Evolutionary conservation across 176 grass and related monocot genomes (phyloP), one percentile per base, ranked within the genome.

Genomic region (Musa beccarii): DNA sequence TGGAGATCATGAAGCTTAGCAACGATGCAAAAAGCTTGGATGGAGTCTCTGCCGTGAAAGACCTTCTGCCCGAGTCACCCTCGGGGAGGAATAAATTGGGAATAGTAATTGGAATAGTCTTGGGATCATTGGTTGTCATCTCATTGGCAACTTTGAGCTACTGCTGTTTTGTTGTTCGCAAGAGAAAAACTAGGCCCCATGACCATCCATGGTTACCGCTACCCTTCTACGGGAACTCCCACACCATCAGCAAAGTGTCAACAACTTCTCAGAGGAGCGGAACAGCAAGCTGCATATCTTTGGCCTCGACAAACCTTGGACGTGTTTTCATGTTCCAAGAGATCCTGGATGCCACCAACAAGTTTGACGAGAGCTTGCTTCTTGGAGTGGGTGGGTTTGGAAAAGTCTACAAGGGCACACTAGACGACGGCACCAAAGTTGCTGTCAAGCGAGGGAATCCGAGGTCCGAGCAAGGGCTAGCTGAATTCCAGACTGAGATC

Each of bases 1-100:
- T 98, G 75, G 94, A 98, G 86, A 89, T 98, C 71, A 93, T 98
- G 94, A 98, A 93, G 84, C 61, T 93, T 65, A 93, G 88, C 69
- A 87, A 69, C 50, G 94, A 85, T 43, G 81, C 78, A 63, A 86
- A 89, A 61, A 73, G 49, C 3, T 72, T 93, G 17, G 82, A 91
- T 79, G 1, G 62, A 13, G 75, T 76, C 53, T 34, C 16, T 79
- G 65, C 77, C 23, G 66, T 79, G 34, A 21, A 68, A 50, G 53
- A 71, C 54, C 66, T 79, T 56, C 19, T 71, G 13, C 53, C 66
- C 11, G 77, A 79, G 16, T 79, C 74, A 24, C 69, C 75, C 49
- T 16, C 3, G 2, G 17, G 26, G 51, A 89, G 81, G 52, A 71
- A 12, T 3, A 66, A 84, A 59, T 75, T 87, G 66, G 74, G 79